A percentile compares a stretch with the other conserved stretches of the same genome.
phyloP scores from a whole-genome alignment of 2,329 filamentous ascomycete species.

The Drechslerella stenobrocha region DNA sequence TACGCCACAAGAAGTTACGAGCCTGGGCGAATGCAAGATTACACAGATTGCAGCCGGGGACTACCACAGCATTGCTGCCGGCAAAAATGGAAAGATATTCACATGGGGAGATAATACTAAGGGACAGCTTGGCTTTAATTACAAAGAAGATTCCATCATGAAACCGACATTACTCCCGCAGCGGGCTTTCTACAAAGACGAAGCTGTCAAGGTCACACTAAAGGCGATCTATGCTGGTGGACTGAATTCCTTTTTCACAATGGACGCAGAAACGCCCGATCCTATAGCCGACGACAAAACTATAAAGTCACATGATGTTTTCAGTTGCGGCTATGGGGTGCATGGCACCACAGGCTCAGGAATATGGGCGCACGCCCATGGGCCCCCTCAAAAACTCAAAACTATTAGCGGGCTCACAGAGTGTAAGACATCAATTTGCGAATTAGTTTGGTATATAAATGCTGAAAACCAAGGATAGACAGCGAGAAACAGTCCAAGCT shows the following conservation, averaged over 20 bases:
- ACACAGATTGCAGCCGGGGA: slow-evolving; percentile 79
- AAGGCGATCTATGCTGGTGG: slow-evolving; percentile 84
- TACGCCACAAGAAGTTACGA: slow-evolving; percentile 75
- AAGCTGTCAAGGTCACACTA: slow-evolving; percentile 57
- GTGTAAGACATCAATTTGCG: slow-evolving; percentile 56
- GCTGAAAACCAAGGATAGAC: slow-evolving; percentile 54
- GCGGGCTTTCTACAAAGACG: slow-evolving; percentile 66
- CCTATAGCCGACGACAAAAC: slow-evolving; percentile 8
- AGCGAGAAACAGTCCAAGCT: slow-evolving; percentile 71
- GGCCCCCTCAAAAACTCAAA: slow-evolving; percentile 77
- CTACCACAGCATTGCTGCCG: slow-evolving; percentile 78
- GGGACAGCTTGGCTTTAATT: slow-evolving; percentile 87
- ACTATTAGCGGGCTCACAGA: slow-evolving; percentile 80
- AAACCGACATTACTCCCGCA: slow-evolving; percentile 72
- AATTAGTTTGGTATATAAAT: background rate
- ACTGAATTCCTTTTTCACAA: slow-evolving; percentile 79
- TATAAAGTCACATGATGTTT: slow-evolving; percentile 68
- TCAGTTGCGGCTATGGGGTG: slow-evolving; percentile 84
- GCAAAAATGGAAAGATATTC: slow-evolving; percentile 76
- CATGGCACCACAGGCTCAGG: slow-evolving; percentile 81
- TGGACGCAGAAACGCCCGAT: slow-evolving; percentile 65
- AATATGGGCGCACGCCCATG: slow-evolving; percentile 84
- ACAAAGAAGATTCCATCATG: slow-evolving; percentile 67
- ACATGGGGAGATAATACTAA: slow-evolving; percentile 87
- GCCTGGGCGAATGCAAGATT: slow-evolving; percentile 69